Conservation (phyloP, 2,329 filamentous ascomycete species). For the Botryotinia narcissicola region DNA sequence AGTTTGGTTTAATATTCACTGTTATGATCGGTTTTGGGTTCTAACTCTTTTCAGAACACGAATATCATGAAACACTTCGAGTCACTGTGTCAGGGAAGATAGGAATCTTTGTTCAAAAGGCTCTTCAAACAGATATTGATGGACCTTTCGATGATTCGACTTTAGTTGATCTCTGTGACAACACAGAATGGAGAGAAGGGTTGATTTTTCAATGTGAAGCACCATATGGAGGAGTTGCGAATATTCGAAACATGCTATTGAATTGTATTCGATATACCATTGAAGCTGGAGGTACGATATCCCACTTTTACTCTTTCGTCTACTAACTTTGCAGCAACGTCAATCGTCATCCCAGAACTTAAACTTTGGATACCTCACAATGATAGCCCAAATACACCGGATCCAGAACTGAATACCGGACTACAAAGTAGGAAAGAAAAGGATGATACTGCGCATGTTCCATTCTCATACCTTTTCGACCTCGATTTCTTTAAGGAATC, state of each 20-base stretch:
- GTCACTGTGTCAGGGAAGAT: slow-evolving; percentile 17
- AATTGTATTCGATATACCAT: slow-evolving; percentile 45
- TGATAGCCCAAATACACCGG: neutral
- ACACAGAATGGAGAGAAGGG: slow-evolving; percentile 38
- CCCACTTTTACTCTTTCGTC: neutral
- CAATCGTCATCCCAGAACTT: slow-evolving; percentile 16
- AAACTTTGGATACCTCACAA: slow-evolving; percentile 20
- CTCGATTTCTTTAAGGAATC: slow-evolving; percentile 27
- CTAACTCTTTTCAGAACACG: slow-evolving; percentile 12
- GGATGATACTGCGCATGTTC: slow-evolving; percentile 17
- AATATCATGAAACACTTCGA: slow-evolving; percentile 17
- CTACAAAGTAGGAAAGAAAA: slow-evolving; percentile 20
- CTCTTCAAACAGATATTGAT: slow-evolving; percentile 27
- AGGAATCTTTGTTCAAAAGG: slow-evolving; percentile 24
- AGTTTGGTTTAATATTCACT: slow-evolving; percentile 23
- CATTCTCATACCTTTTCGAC: slow-evolving; percentile 34
- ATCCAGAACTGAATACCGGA: neutral
- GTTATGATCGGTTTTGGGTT: neutral
- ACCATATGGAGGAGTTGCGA: slow-evolving; percentile 43
- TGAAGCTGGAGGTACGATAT: slow-evolving; percentile 37
- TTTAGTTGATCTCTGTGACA: slow-evolving; percentile 33
- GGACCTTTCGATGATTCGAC: slow-evolving; percentile 26
- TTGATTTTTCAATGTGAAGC: slow-evolving; percentile 43
- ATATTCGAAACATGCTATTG: slow-evolving; percentile 43
- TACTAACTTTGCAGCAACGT: slow-evolving; percentile 16